Evolutionary conservation across 139 green algal genomes (phyloP).

Genomic region (Cymbomonas tetramitiformis): DNA sequence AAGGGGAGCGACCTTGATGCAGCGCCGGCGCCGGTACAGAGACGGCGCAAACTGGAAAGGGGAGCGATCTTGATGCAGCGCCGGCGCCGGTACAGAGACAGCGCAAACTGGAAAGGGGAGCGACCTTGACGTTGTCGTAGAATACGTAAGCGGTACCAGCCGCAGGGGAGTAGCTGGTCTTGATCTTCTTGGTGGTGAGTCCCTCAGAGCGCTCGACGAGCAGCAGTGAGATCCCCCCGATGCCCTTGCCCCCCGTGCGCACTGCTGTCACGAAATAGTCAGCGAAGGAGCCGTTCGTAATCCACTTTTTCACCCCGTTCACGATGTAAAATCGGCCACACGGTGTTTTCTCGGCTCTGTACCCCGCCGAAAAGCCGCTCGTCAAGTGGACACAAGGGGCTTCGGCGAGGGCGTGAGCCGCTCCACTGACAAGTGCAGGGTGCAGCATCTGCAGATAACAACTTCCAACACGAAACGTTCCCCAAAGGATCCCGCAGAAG

Average conservation of each 20-base stretch:
- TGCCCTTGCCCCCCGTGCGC: not conserved
- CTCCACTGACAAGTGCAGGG: no score
- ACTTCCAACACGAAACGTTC: no score
- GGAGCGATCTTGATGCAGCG: not conserved
- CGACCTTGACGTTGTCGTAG: conserved; percentile 25
- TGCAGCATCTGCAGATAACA: no score
- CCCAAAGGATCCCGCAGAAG: no score
- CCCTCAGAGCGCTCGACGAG: conserved; percentile 22
- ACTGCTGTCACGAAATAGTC: conserved; percentile 29
- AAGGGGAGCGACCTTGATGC: no score
- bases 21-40: no score
- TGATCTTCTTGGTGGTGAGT: conserved; percentile 22
- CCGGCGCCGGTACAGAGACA: no score
- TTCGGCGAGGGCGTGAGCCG: no score
- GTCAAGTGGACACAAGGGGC: no score
- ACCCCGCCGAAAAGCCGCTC: not conserved
- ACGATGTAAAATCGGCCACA: conserved; percentile 19
- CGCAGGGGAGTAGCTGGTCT: conserved; percentile 16
- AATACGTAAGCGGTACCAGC: conserved; percentile 24
- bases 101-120: no score
- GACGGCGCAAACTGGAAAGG: no score
- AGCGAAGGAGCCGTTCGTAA: conserved; percentile 24
- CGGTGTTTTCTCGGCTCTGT: conserved; percentile 5
- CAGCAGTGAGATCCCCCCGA: conserved; percentile 13
- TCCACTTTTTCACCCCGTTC: conserved; percentile 30